Percentiles rank a stretch among this genome's conserved stretches.
These are phyloP conservation scores for Neocucurbitaria cava DNA, from an alignment of 2,329 filamentous ascomycete genomes.

Conservation along the genomic window DNA sequence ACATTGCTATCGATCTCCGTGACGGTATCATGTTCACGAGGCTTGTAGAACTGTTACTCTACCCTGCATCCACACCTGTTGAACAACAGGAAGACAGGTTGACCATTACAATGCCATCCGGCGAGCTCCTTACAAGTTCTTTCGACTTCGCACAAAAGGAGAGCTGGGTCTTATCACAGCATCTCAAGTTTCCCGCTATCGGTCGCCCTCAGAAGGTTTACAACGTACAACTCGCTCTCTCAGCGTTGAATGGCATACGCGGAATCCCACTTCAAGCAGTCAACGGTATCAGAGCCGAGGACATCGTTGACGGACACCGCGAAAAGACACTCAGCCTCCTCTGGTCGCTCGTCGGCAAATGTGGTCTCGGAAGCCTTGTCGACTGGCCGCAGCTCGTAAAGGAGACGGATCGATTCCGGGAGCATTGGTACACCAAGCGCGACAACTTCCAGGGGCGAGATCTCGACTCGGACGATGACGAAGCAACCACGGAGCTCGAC, in stretches of 20 bases:
- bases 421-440: conserved; percentile 37
- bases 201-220: conserved; percentile 63
- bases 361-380: conserved; percentile 61
- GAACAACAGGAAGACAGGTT: conserved; percentile 48
- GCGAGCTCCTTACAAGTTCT: conserved; percentile 51
- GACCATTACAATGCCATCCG: conserved; percentile 55
- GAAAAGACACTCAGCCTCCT: conserved; percentile 69
- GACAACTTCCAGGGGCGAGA: conserved; percentile 40
- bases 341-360: conserved; percentile 65
- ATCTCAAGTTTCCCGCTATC: conserved; percentile 64
- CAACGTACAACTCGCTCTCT: conserved; percentile 66
- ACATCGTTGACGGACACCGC: conserved; percentile 69
- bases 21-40: conserved; percentile 67
- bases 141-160: conserved; percentile 42
- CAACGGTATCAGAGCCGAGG: conserved; percentile 58
- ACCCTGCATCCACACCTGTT: conserved; percentile 45
- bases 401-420: conserved; percentile 57
- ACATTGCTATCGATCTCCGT: conserved; percentile 68
- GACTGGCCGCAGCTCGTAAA: conserved; percentile 62
- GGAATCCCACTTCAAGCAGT: conserved; percentile 52
- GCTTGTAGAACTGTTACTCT: conserved; percentile 65
- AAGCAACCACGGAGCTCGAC: conserved; percentile 29
- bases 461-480: conserved; percentile 43
- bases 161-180: conserved; percentile 60
- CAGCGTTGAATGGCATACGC: conserved; percentile 56